A percentile compares a stretch with the other conserved stretches of the same genome.
These are phyloP conservation scores for Ustilago trichophora DNA, from an alignment of 1,284 basidiomycete genomes.

Conservation along the genomic window DNA sequence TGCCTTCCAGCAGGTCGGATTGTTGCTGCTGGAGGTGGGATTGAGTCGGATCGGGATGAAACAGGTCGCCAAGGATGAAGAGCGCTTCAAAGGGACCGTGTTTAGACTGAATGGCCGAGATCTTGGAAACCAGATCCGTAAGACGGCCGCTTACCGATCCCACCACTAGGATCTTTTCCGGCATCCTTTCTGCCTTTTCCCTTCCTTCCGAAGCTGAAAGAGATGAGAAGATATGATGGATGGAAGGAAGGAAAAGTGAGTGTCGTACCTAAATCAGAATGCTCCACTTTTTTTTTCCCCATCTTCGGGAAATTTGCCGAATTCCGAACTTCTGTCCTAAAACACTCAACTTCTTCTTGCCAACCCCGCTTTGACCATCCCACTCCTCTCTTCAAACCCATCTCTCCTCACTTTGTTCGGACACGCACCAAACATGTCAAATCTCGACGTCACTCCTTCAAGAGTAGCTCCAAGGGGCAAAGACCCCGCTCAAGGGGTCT, in stretches of 20 bases:
- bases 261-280: conserved; percentile 1
- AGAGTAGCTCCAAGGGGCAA: conserved; percentile 46
- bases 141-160: conserved; percentile 85
- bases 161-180: conserved; percentile 76
- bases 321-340: conserved; percentile 6
- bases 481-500: conserved; percentile 58
- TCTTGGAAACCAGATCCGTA: conserved; percentile 78
- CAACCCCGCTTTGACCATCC: conserved; percentile 13
- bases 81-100: conserved; percentile 92
- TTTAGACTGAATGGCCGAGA: conserved; percentile 86
- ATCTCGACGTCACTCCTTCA: conserved; percentile 42
- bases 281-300: conserved; percentile 13
- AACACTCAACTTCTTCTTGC: background rate
- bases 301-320: too few species aligned
- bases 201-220: too few species aligned
- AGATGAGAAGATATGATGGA: too few species aligned
- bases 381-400: background rate
- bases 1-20: conserved; percentile 75
- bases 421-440: conserved; percentile 19
- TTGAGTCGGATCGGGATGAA: conserved; percentile 68
- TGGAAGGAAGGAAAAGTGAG: background rate
- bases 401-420: background rate
- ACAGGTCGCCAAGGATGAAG: conserved; percentile 89
- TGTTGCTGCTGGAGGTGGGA: conserved; percentile 70
- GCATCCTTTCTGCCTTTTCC: conserved; percentile 4